Evolutionary conservation across 2,329 filamentous ascomycete genomes (phyloP).

Genomic region (Phoma sp.): DNA sequence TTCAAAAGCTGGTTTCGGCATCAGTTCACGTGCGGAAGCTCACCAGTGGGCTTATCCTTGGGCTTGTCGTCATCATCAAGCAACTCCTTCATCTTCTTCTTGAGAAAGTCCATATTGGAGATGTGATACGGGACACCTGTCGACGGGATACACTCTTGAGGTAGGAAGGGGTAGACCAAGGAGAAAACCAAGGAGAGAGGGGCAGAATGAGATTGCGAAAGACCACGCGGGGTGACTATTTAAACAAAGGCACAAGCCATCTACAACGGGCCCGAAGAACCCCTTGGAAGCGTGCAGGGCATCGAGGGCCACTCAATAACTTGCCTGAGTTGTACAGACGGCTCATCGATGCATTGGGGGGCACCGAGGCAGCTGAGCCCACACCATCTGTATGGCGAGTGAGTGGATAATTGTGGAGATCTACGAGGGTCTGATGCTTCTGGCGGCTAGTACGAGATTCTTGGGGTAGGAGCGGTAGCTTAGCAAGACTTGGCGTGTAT

Average conservation of each 20-base stretch:
- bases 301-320: conserved; percentile 1
- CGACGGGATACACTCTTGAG: background rate
- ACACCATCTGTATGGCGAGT: conserved; percentile 18
- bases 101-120: conserved; percentile 52
- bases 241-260: conserved; percentile 15
- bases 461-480: conserved; percentile 20
- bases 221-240: conserved; percentile 15
- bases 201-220: conserved; percentile 2
- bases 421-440: conserved; percentile 26
- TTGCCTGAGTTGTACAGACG: conserved; percentile 14
- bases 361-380: conserved; percentile 11
- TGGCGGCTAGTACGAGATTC: conserved; percentile 31
- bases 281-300: conserved; percentile 12
- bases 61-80: conserved; percentile 48
- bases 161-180: background rate
- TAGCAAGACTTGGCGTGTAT: conserved; percentile 35
- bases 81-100: conserved; percentile 55
- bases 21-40: background rate
- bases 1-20: background rate
- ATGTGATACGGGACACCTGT: conserved; percentile 1
- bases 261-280: background rate
- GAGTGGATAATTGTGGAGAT: conserved; percentile 34
- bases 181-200: background rate
- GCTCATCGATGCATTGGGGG: conserved; percentile 9
- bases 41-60: conserved; percentile 32